Conservation (phyloP, 1,284 basidiomycete genomes). For the Agroathelia rolfsii region DNA sequence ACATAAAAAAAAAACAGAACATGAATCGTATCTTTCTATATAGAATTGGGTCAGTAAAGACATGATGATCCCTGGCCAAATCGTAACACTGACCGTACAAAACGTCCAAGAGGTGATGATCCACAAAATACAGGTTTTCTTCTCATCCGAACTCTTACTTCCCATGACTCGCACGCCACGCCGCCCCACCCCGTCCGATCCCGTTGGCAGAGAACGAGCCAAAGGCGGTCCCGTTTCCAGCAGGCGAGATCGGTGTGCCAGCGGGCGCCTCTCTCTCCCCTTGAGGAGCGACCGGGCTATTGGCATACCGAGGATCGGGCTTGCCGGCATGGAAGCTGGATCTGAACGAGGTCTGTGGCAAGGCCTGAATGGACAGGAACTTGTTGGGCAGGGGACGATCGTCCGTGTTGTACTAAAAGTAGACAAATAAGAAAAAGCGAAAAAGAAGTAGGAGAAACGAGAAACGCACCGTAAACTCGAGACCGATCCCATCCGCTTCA, state of each 20-base stretch:
- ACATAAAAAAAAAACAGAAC: too few relatives aligned
- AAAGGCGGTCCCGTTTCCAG: too few relatives aligned
- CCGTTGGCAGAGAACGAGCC: too few relatives aligned
- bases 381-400: conserved; percentile 70
- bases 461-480: conserved; percentile 75
- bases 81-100: too few relatives aligned
- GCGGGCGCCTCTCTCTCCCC: conserved; percentile 12
- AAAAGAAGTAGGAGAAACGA: conserved; percentile 4
- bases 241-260: not conserved
- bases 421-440: conserved; percentile 8
- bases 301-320: conserved; percentile 11
- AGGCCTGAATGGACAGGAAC: conserved; percentile 67
- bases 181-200: too few relatives aligned
- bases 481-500: conserved; percentile 68
- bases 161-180: too few relatives aligned
- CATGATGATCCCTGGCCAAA: too few relatives aligned
- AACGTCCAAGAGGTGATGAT: too few relatives aligned
- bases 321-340: conserved; percentile 41
- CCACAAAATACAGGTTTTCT: too few relatives aligned
- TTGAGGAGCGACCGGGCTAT: conserved; percentile 9
- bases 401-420: conserved; percentile 64
- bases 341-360: conserved; percentile 55
- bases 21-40: too few relatives aligned
- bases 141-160: too few relatives aligned
- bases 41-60: too few relatives aligned